phyloP scores from a whole-genome alignment of 768 basidiomycete genomes.

The Lentinus brumalis region DNA sequence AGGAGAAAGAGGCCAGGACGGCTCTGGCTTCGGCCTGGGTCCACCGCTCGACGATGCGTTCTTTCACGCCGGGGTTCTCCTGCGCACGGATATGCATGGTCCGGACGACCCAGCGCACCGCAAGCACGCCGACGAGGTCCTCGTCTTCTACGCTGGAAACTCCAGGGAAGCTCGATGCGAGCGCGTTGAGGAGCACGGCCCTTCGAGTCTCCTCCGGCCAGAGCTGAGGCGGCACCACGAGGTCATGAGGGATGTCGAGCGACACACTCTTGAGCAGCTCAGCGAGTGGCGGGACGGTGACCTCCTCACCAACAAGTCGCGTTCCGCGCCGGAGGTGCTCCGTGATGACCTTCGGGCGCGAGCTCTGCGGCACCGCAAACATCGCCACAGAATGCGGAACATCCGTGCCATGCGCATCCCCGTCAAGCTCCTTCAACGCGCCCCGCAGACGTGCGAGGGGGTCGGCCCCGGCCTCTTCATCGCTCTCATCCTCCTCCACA shows the following conservation, averaged over 20 bases:
- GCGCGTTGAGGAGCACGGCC: slow-evolving; percentile 53
- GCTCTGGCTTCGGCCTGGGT: slow-evolving; percentile 60
- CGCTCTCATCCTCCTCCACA: slow-evolving; percentile 31
- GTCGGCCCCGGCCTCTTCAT: slow-evolving; percentile 48
- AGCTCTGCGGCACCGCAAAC: slow-evolving; percentile 10
- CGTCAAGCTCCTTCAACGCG: slow-evolving; percentile 60
- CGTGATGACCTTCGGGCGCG: slow-evolving; percentile 32
- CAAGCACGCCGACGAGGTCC: slow-evolving; percentile 52
- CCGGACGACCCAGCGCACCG: slow-evolving; percentile 62
- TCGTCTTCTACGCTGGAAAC: slow-evolving; percentile 49
- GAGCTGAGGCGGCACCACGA: slow-evolving; percentile 48
- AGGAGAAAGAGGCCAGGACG: slow-evolving; percentile 47
- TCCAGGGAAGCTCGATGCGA: slow-evolving; percentile 53
- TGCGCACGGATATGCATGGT: slow-evolving; percentile 52
- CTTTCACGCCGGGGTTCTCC: slow-evolving; percentile 51
- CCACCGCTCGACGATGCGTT: slow-evolving; percentile 72
- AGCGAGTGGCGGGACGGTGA: slow-evolving; percentile 51
- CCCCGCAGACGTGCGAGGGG: slow-evolving; percentile 70
- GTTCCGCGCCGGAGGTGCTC: slow-evolving; percentile 76
- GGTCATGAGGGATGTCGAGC: slow-evolving; percentile 11
- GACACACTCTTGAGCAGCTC: slow-evolving; percentile 44
- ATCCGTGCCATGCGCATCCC: slow-evolving; percentile 33
- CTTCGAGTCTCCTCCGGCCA: slow-evolving; percentile 53
- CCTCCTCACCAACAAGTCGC: slow-evolving; percentile 58
- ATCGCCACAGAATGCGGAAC: slow-evolving; percentile 34